phyloP scores from a whole-genome alignment of 306 rosid species.

The Castanea mollissima region DNA sequence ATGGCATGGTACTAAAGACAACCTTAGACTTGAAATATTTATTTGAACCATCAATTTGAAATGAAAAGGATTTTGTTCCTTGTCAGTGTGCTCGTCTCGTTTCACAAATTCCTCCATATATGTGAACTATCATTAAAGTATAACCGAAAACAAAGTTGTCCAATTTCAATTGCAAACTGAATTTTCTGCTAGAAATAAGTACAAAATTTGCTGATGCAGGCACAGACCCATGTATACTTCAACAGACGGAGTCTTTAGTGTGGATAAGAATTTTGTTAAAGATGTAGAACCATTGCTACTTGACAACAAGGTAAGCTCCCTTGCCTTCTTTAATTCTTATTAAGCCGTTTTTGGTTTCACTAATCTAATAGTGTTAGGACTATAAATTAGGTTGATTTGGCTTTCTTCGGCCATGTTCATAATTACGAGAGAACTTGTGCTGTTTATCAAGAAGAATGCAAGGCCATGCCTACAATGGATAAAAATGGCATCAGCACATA shows the following conservation, averaged over 20 bases:
- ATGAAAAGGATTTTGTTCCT: too few relatives aligned
- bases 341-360: not conserved
- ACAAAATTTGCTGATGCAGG: constrained; percentile 33
- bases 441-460: constrained; percentile 40
- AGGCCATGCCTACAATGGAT: constrained; percentile 58
- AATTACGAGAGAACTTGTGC: constrained; percentile 87
- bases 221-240: constrained; percentile 83
- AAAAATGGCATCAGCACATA: constrained; percentile 60
- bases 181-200: too few relatives aligned
- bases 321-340: not conserved
- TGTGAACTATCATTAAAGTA: too few relatives aligned
- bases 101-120: too few relatives aligned
- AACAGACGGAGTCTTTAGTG: not conserved
- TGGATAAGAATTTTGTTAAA: constrained; percentile 27
- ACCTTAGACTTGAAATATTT: too few relatives aligned
- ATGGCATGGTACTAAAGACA: too few relatives aligned
- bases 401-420: constrained; percentile 75
- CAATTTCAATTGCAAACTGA: too few relatives aligned
- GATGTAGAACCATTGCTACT: constrained; percentile 71
- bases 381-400: constrained; percentile 70
- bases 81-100: too few relatives aligned
- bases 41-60: too few relatives aligned
- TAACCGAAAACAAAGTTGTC: too few relatives aligned
- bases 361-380: not conserved
- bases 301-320: constrained; percentile 48